These are phyloP conservation scores for Claviceps arundinis DNA, from an alignment of 2,329 filamentous ascomycete genomes.

Conservation along the genomic window DNA sequence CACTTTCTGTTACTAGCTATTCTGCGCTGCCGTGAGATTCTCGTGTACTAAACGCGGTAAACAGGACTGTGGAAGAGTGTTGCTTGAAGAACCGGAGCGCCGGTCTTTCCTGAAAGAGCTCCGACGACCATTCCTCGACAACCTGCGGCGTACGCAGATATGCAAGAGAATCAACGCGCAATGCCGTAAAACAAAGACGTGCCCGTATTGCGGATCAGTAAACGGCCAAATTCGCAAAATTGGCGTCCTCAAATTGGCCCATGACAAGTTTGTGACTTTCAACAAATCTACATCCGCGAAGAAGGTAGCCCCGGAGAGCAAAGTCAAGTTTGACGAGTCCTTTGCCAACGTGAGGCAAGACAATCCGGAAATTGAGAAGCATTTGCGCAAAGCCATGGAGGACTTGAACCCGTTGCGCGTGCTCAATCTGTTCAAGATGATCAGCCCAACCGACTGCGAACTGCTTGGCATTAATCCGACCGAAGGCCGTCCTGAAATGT, in stretches of 20 bases:
- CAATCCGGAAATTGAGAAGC: constrained; percentile 77
- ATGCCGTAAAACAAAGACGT: constrained; percentile 78
- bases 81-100: constrained; percentile 70
- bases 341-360: constrained; percentile 67
- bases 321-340: constrained; percentile 73
- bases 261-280: constrained; percentile 82
- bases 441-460: constrained; percentile 77
- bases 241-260: constrained; percentile 81
- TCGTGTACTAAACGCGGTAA: not conserved
- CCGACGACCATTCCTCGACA: constrained; percentile 72
- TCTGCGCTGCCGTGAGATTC: not conserved
- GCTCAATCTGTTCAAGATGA: constrained; percentile 81
- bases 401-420: constrained; percentile 84
- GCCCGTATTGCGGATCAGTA: constrained; percentile 65
- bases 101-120: constrained; percentile 68
- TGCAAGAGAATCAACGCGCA: constrained; percentile 81
- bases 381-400: constrained; percentile 83
- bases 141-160: constrained; percentile 68
- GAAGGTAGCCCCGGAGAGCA: constrained; percentile 71
- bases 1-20: not conserved
- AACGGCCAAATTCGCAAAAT: constrained; percentile 91
- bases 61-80: constrained; percentile 59
- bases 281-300: constrained; percentile 78
- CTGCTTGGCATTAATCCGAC: constrained; percentile 76
- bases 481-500: constrained; percentile 87